Percentiles rank a stretch among this genome's conserved stretches.
Evolutionary conservation across 139 green algal genomes (phyloP).

Genomic region (Tetradesmus lagerheimii): DNA sequence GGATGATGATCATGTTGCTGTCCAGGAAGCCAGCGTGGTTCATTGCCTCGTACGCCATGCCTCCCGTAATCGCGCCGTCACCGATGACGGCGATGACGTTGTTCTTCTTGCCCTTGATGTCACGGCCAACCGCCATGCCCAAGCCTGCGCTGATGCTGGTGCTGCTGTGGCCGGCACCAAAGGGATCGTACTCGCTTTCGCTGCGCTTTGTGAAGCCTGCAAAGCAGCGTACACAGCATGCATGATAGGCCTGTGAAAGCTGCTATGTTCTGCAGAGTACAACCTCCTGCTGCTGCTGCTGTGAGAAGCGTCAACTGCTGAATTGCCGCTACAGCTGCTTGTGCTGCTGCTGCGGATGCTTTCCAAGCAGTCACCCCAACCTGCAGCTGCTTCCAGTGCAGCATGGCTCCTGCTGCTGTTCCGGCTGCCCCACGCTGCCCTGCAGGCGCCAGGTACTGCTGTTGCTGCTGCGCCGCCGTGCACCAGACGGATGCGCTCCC

Average conservation of each 20-base stretch:
- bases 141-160: slow-evolving; percentile 96
- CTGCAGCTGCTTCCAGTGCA: neutral
- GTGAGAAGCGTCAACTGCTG: neutral
- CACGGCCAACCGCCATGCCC: slow-evolving; percentile 96
- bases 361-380: neutral
- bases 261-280: no score
- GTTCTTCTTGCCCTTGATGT: slow-evolving; percentile 89
- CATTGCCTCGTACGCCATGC: slow-evolving; percentile 99
- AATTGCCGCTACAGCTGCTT: neutral
- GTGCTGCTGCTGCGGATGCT: slow-evolving; percentile 1
- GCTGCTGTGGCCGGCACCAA: slow-evolving; percentile 97
- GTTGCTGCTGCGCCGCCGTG: no score
- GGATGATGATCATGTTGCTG: slow-evolving; percentile 99
- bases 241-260: no score
- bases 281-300: neutral
- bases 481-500: no score
- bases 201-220: slow-evolving; percentile 96
- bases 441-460: no score
- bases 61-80: slow-evolving; percentile 98
- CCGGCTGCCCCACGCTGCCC: no score
- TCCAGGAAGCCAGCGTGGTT: slow-evolving; percentile 99
- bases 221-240: neutral
- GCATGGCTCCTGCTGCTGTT: neutral
- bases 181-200: slow-evolving; percentile 97
- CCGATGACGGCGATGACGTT: slow-evolving; percentile 95